Conservation (phyloP, 108 stramenopile species). For the Nannochloropsis salina region DNA sequence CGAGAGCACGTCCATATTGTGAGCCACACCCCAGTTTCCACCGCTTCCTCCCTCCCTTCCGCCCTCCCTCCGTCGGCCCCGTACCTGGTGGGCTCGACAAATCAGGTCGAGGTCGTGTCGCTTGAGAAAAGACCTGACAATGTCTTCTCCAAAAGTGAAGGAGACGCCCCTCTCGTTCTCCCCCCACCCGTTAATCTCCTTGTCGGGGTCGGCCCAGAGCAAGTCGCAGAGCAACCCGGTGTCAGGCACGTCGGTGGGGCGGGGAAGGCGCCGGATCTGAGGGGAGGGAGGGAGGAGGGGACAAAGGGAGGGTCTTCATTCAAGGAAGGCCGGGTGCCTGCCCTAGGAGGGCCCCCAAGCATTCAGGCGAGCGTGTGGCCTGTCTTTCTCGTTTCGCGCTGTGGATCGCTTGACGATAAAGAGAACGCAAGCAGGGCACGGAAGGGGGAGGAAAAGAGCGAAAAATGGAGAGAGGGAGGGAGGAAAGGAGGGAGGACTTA, state of each 20-base stretch:
- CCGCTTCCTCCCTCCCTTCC: no score
- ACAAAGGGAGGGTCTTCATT: not conserved
- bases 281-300: not conserved
- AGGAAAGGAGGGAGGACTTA: not conserved
- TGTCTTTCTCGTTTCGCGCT: no score
- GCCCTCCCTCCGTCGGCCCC: not conserved
- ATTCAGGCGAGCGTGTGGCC: no score
- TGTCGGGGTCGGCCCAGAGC: conserved; percentile 87
- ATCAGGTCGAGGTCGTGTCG: conserved; percentile 53
- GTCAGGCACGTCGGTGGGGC: conserved; percentile 87
- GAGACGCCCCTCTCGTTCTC: conserved; percentile 47
- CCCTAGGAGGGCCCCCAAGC: no score
- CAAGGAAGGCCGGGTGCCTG: no score
- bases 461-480: not conserved
- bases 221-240: conserved; percentile 87
- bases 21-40: no score
- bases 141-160: conserved; percentile 55
- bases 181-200: conserved; percentile 60
- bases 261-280: conserved; percentile 70
- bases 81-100: conserved; percentile 52
- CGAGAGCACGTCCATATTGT: not conserved
- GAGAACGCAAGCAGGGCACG: no score
- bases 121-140: conserved; percentile 47
- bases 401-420: no score
- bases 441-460: not conserved